phyloP scores from a whole-genome alignment of 2,329 filamentous ascomycete genomes.

The Nigrospora oryzae region DNA sequence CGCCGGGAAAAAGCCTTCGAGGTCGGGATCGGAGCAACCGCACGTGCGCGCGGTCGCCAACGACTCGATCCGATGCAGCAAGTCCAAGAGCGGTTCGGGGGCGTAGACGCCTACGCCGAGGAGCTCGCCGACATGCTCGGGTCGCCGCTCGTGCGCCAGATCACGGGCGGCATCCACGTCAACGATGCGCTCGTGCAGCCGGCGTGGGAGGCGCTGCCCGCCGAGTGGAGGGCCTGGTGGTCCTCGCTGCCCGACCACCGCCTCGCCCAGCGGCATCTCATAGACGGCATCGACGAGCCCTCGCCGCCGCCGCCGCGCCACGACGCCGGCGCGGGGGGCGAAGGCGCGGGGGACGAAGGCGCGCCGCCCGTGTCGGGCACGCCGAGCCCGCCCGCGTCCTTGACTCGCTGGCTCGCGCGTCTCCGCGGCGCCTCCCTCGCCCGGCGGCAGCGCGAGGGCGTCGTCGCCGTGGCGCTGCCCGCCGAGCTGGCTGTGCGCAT shows the following conservation, averaged over 20 bases:
- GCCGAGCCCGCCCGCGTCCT: slow-evolving; percentile 9
- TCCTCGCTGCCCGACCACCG: slow-evolving; percentile 17
- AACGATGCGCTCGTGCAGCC: slow-evolving; percentile 21
- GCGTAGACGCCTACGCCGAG: slow-evolving; percentile 11
- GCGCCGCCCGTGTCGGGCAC: background rate
- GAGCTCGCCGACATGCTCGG: slow-evolving; percentile 14
- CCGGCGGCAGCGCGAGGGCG: slow-evolving; percentile 10
- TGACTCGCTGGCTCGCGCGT: slow-evolving; percentile 13
- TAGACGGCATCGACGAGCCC: slow-evolving; percentile 16
- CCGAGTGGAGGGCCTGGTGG: slow-evolving; percentile 22
- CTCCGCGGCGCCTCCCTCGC: slow-evolving; percentile 14
- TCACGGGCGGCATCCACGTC: slow-evolving; percentile 24
- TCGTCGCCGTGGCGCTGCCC: slow-evolving; percentile 8
- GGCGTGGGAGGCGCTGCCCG: slow-evolving; percentile 19
- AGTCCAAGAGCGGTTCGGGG: background rate
- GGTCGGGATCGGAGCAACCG: no score
- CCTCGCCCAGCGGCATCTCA: slow-evolving; percentile 18
- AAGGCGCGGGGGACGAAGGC: no score
- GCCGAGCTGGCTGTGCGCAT: slow-evolving; percentile 14
- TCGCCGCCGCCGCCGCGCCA: no score
- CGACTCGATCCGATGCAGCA: background rate
- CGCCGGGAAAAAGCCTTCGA: no score
- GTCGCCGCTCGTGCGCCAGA: slow-evolving; percentile 18
- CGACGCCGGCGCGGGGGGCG: no score
- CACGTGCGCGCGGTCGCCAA: no score